A percentile compares a stretch with the other conserved stretches of the same genome.
Conservation (phyloP, 2,329 filamentous ascomycete species). For the Hymenoscyphus repandus region DNA sequence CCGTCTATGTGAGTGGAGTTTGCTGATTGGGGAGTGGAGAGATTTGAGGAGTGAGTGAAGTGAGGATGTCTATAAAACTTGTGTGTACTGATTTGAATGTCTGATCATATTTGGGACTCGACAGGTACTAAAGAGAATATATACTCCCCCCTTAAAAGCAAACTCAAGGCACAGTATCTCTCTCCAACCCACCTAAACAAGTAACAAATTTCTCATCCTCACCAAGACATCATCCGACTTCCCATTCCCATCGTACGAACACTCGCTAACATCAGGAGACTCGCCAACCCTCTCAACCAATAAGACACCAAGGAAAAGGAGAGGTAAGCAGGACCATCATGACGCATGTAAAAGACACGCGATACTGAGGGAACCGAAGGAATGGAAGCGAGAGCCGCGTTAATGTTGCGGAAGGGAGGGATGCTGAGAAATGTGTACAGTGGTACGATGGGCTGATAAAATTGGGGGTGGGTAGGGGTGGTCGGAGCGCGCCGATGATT, state of each 20-base stretch:
- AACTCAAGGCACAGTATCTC: neutral
- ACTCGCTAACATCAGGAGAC: neutral
- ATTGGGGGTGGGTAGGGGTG: too few relatives aligned
- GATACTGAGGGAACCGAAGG: neutral
- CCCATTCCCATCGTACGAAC: neutral
- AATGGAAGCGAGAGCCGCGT: neutral
- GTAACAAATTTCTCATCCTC: neutral
- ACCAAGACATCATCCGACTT: neutral
- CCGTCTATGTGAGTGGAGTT: neutral
- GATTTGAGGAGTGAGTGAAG: neutral
- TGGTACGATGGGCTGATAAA: neutral
- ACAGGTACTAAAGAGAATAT: conserved; percentile 1
- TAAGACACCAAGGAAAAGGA: neutral
- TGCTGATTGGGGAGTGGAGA: neutral
- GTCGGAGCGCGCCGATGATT: neutral
- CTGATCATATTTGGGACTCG: neutral
- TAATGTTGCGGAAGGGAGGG: neutral
- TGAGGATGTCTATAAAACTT: neutral
- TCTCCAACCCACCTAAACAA: neutral
- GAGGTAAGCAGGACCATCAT: neutral
- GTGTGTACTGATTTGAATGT: neutral
- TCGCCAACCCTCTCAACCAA: neutral
- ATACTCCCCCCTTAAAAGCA: neutral
- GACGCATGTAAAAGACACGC: neutral
- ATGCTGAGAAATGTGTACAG: neutral